A percentile compares a stretch with the other conserved stretches of the same genome.
Conservation (phyloP, 768 basidiomycete genomes). For the Nevesoporus exiguus region DNA sequence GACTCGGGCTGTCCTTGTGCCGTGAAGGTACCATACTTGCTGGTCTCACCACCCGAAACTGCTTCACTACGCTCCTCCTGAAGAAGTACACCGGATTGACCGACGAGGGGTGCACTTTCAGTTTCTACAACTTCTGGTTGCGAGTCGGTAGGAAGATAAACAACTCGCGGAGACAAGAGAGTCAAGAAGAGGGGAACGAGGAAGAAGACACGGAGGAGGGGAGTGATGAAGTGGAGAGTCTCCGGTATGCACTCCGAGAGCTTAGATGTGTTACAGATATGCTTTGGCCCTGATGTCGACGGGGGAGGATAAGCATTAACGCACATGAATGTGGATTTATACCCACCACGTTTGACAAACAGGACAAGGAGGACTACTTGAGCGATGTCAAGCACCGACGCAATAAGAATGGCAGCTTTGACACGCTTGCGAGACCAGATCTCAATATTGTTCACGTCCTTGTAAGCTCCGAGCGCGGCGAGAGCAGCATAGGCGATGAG, state of each 20-base stretch:
- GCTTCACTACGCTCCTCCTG: conserved; percentile 44
- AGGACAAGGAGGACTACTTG: conserved; percentile 55
- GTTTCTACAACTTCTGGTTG: conserved; percentile 17
- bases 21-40: conserved; percentile 78
- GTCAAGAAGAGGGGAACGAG: conserved; percentile 57
- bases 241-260: conserved; percentile 30
- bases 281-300: conserved; percentile 12
- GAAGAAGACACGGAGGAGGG: conserved; percentile 62
- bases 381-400: conserved; percentile 57
- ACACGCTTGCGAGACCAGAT: conserved; percentile 64
- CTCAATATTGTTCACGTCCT: conserved; percentile 66
- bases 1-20: conserved; percentile 12
- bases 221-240: conserved; percentile 52
- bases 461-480: conserved; percentile 74
- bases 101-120: conserved; percentile 28
- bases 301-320: neutral
- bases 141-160: conserved; percentile 44
- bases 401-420: conserved; percentile 49
- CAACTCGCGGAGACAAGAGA: conserved; percentile 60
- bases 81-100: conserved; percentile 50
- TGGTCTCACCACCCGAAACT: conserved; percentile 34
- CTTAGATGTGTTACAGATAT: conserved; percentile 21
- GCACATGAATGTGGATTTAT: neutral
- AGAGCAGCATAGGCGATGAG: conserved; percentile 68
- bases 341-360: conserved; percentile 35